Evolutionary conservation across 805 yeast genomes (phyloP).

Genomic region (Lipomyces yamanashiensis): DNA sequence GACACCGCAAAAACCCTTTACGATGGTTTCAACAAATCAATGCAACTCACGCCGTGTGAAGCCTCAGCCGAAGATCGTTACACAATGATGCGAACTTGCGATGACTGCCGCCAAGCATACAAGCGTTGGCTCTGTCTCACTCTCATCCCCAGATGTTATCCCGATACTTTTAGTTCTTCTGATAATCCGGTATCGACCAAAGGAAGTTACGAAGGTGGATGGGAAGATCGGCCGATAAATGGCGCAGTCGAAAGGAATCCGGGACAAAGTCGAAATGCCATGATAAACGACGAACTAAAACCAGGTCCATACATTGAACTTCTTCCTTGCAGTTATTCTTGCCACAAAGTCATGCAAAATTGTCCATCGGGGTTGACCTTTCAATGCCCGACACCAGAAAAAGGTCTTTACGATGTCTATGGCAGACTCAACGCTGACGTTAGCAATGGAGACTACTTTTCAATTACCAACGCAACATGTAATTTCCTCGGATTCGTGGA

Average conservation of each 20-base stretch:
- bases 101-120: slow-evolving; percentile 71
- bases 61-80: slow-evolving; percentile 66
- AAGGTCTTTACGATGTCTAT: slow-evolving; percentile 36
- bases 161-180: slow-evolving; percentile 38
- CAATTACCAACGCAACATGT: slow-evolving; percentile 15
- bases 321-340: slow-evolving; percentile 82
- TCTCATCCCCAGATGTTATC: slow-evolving; percentile 83
- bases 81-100: slow-evolving; percentile 76
- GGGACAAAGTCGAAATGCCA: slow-evolving; percentile 57
- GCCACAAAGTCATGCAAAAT: slow-evolving; percentile 75
- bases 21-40: slow-evolving; percentile 70
- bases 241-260: slow-evolving; percentile 11
- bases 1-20: slow-evolving; percentile 59
- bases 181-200: slow-evolving; percentile 20
- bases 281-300: slow-evolving; percentile 56
- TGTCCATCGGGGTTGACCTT: slow-evolving; percentile 83
- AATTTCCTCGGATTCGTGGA: slow-evolving; percentile 23
- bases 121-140: slow-evolving; percentile 89
- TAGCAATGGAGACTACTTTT: slow-evolving; percentile 10
- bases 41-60: slow-evolving; percentile 74
- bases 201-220: slow-evolving; percentile 52
- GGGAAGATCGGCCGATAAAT: slow-evolving; percentile 42
- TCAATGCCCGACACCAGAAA: slow-evolving; percentile 63
- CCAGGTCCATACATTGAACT: slow-evolving; percentile 76
- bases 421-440: slow-evolving; percentile 18